Conservation (phyloP, 768 basidiomycete genomes). For the Porphyrellus cyaneotinctus region DNA sequence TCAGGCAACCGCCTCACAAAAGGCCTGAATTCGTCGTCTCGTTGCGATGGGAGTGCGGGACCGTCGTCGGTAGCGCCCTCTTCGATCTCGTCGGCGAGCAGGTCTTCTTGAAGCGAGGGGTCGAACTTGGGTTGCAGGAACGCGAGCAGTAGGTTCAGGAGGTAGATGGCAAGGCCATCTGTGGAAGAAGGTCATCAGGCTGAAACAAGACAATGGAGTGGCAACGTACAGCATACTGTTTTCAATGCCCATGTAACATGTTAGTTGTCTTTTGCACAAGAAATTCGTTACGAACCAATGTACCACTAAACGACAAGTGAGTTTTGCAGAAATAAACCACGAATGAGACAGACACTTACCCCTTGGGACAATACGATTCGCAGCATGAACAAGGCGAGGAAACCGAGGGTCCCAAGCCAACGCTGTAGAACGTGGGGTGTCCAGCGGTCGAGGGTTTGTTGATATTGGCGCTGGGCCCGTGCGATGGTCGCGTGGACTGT, state of each 20-base stretch:
- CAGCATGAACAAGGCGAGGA: constrained; percentile 74
- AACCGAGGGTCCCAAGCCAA: constrained; percentile 74
- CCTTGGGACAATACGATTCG: constrained; percentile 88
- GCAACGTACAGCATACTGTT: constrained; percentile 64
- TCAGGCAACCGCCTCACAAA: constrained; percentile 94
- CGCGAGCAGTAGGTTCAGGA: constrained; percentile 92
- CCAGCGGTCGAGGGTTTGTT: constrained; percentile 84
- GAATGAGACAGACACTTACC: constrained; percentile 43
- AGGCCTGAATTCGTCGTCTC: constrained; percentile 95
- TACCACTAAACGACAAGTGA: constrained; percentile 62
- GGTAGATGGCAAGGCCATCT: constrained; percentile 94
- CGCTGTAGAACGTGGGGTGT: constrained; percentile 88
- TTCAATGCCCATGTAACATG: not conserved
- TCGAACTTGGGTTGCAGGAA: constrained; percentile 99
- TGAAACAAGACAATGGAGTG: not conserved
- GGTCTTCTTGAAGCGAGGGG: constrained; percentile 89
- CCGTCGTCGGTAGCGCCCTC: constrained; percentile 72
- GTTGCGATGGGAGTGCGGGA: constrained; percentile 56
- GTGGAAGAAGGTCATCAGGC: constrained; percentile 1
- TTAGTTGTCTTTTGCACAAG: constrained; percentile 3
- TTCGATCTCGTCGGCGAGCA: constrained; percentile 92
- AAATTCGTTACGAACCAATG: constrained; percentile 59
- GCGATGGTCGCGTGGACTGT: constrained; percentile 24
- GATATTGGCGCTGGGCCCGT: constrained; percentile 72
- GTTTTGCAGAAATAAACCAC: not conserved